phyloP scores from a whole-genome alignment of 345 rosid genomes.

The Jatropha curcas region DNA sequence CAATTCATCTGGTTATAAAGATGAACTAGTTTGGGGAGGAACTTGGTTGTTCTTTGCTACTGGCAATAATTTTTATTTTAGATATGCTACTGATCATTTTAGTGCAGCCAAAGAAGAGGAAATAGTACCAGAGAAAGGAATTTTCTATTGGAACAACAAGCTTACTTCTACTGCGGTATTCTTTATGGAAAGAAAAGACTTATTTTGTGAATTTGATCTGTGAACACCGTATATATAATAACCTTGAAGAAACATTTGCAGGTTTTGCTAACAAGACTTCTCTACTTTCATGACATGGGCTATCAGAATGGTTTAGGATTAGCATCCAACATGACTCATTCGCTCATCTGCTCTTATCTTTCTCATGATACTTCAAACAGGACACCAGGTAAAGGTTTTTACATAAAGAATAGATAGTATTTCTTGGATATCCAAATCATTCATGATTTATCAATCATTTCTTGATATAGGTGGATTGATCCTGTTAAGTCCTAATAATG shows the following conservation, averaged over 20 bases:
- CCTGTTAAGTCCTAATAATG: constrained; percentile 38
- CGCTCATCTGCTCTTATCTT: constrained; percentile 48
- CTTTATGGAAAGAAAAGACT: not conserved
- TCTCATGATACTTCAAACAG: constrained; percentile 30
- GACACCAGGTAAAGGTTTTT: constrained; percentile 40
- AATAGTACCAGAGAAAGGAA: constrained; percentile 35
- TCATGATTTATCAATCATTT: no score
- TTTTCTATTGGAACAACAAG: constrained; percentile 68
- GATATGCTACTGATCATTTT: constrained; percentile 38
- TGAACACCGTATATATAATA: not conserved
- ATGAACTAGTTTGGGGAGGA: constrained; percentile 63
- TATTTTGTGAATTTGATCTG: not conserved
- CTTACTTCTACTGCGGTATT: constrained; percentile 49
- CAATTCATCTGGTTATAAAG: constrained; percentile 48
- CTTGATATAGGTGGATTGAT: constrained; percentile 54
- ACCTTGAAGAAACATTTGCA: constrained; percentile 16
- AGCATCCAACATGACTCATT: constrained; percentile 36
- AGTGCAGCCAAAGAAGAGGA: constrained; percentile 42
- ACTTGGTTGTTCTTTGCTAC: constrained; percentile 65
- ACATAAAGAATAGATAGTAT: no score
- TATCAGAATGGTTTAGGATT: constrained; percentile 35
- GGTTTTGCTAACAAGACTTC: constrained; percentile 53
- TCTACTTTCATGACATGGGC: constrained; percentile 53
- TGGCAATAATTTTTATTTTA: constrained; percentile 49
- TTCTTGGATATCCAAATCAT: no score